Evolutionary conservation across 768 basidiomycete species (phyloP), one percentile per base, ranked within the genome.

Genomic region (Erythrobasidium yunnanense): DNA sequence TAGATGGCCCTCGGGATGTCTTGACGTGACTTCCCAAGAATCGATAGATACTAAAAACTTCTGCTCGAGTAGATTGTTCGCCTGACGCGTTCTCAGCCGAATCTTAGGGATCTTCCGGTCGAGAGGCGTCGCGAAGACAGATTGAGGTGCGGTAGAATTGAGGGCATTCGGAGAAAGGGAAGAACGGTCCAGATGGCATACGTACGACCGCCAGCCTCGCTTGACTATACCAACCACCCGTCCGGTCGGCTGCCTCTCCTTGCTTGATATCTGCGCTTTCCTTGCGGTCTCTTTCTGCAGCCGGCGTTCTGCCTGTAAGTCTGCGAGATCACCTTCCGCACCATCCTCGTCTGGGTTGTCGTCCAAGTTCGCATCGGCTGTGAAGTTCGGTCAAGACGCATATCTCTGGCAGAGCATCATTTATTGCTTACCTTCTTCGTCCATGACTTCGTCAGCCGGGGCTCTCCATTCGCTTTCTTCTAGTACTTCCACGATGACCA

Each of bases 1-100:
- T 69, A 99, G 90, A 74, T 99, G 95, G 0, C 95, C 95, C 72
- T 96, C 92, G 0, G 95, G 95, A 73, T 96, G 95, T 20, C 90
- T 82, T 1, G 88, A 90, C 8, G 84, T 86, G 4, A 79, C 77
- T 27, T 88, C 85, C 95, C 95, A 99, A 45, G 85, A 80, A 74
- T 99, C 95, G 71, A 97, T 89, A 1, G 88, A 86, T 46, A 97
- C 90, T 25, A 99, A 83, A 70, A 99, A 93, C 75, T 99, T 97
- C 75, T 99, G 92, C 35, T 85, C 84, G 18, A 95, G 76, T 17
- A 99, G 83, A 1, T 82, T 76, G 0, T 90, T 87, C 0, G 91
- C 92, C 79, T 99, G 95, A 4, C 95, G 87, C 0, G 95, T 99
- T 34, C 91, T 85, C 45, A 99, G 80, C 27, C 92, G 85, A 72